Conservation (phyloP, 2,329 filamentous ascomycete genomes). For the Hypoxylon sp. region DNA sequence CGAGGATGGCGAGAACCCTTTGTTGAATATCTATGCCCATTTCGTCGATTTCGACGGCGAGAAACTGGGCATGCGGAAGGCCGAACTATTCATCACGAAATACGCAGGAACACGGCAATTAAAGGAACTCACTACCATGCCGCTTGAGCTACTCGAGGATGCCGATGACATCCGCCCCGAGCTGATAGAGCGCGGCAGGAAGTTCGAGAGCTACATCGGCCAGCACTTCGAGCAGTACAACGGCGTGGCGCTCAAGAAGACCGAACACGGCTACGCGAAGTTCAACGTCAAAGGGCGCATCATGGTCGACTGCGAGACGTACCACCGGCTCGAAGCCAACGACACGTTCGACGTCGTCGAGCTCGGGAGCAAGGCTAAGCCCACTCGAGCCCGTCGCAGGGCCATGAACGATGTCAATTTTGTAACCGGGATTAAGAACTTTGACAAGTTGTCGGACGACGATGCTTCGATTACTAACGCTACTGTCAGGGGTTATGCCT, state of each 20-base stretch:
- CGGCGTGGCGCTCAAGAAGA: constrained; percentile 49
- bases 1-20: constrained; percentile 41
- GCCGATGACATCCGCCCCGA: constrained; percentile 37
- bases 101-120: constrained; percentile 51
- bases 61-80: constrained; percentile 49
- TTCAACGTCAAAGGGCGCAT: constrained; percentile 54
- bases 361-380: constrained; percentile 37
- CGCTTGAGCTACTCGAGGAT: constrained; percentile 52
- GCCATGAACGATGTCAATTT: constrained; percentile 46
- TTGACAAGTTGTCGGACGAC: constrained; percentile 50
- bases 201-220: constrained; percentile 54
- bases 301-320: constrained; percentile 57
- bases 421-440: constrained; percentile 41
- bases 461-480: constrained; percentile 48
- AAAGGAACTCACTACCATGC: constrained; percentile 51
- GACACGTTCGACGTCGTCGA: constrained; percentile 46
- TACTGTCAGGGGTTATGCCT: constrained; percentile 53
- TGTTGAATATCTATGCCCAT: constrained; percentile 47
- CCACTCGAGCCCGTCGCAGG: constrained; percentile 34
- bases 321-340: constrained; percentile 51
- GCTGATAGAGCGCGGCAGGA: constrained; percentile 53
- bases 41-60: constrained; percentile 58
- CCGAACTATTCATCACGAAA: constrained; percentile 48
- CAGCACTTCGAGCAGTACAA: constrained; percentile 56
- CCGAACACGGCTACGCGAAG: constrained; percentile 36